Evolutionary conservation across 2,329 filamentous ascomycete genomes (phyloP).

Genomic region (Samsoniella hepiali): DNA sequence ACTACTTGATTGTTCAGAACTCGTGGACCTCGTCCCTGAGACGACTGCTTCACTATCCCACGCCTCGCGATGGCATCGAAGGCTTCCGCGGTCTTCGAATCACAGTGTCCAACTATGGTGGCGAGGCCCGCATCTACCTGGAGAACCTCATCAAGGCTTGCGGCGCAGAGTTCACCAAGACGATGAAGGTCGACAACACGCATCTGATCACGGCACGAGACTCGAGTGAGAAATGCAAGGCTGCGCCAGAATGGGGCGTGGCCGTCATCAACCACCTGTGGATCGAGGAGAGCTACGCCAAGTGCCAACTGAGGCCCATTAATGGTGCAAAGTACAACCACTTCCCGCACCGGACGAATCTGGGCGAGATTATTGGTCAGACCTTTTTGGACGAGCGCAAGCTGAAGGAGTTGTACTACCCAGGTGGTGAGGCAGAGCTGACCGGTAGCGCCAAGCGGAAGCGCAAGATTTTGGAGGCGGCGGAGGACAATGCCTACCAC

Average conservation of each 20-base stretch:
- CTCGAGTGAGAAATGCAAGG: conserved; percentile 87
- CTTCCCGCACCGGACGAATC: conserved; percentile 85
- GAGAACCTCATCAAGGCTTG: conserved; percentile 84
- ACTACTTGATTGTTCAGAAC: conserved; percentile 84
- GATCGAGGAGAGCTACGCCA: conserved; percentile 96
- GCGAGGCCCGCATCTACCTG: conserved; percentile 87
- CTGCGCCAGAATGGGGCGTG: conserved; percentile 89
- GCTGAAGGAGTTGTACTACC: conserved; percentile 65
- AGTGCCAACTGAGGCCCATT: conserved; percentile 71
- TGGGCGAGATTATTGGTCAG: conserved; percentile 89
- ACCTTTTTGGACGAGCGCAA: conserved; percentile 68
- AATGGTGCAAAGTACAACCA: conserved; percentile 75
- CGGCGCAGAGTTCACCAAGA: conserved; percentile 89
- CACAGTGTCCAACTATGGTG: conserved; percentile 93
- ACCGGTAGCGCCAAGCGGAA: conserved; percentile 45
- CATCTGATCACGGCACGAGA: conserved; percentile 90
- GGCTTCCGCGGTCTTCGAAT: conserved; percentile 76
- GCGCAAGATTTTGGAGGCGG: conserved; percentile 47
- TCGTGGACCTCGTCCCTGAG: conserved; percentile 82
- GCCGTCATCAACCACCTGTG: conserved; percentile 91
- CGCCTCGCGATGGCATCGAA: conserved; percentile 71
- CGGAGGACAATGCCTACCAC: conserved; percentile 49
- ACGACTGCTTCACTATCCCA: conserved; percentile 84
- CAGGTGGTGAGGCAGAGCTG: conserved; percentile 53
- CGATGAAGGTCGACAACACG: conserved; percentile 91